phyloP scores from a whole-genome alignment of 2,329 filamentous ascomycete species.

The Bipolaris victoriae region DNA sequence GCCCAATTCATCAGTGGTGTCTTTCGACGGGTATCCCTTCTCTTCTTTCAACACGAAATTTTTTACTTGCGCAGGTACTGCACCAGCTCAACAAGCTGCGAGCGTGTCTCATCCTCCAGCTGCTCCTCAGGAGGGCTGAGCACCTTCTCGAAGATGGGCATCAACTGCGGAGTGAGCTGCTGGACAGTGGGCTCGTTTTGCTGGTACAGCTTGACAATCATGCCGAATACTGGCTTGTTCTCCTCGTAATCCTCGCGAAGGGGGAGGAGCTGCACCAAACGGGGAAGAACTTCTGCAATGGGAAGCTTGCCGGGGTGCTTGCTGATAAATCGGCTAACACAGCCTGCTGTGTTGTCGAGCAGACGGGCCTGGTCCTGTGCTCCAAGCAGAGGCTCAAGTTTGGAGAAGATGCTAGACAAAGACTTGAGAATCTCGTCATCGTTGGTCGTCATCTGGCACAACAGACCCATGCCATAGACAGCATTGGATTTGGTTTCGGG shows the following conservation, averaged over 20 bases:
- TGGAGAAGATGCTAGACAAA: conserved; percentile 78
- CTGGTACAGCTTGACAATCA: conserved; percentile 85
- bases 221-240: conserved; percentile 91
- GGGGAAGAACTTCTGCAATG: conserved; percentile 79
- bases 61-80: conserved; percentile 53
- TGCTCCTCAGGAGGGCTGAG: conserved; percentile 75
- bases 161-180: conserved; percentile 70
- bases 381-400: conserved; percentile 84
- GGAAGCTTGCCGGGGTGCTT: conserved; percentile 85
- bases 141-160: conserved; percentile 75
- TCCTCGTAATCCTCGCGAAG: conserved; percentile 94
- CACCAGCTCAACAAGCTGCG: conserved; percentile 69
- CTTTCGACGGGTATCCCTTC: conserved; percentile 37
- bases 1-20: conserved; percentile 29
- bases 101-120: conserved; percentile 73
- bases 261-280: conserved; percentile 78
- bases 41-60: conserved; percentile 26
- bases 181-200: conserved; percentile 72
- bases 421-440: conserved; percentile 73
- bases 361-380: conserved; percentile 79
- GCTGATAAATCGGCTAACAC: conserved; percentile 89
- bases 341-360: conserved; percentile 91
- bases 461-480: conserved; percentile 85
- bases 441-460: conserved; percentile 81
- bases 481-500: conserved; percentile 93